Evolutionary conservation across 306 rosid species (phyloP), one percentile per base, ranked within the genome.

Genomic region (Ammopiptanthus mongolicus): DNA sequence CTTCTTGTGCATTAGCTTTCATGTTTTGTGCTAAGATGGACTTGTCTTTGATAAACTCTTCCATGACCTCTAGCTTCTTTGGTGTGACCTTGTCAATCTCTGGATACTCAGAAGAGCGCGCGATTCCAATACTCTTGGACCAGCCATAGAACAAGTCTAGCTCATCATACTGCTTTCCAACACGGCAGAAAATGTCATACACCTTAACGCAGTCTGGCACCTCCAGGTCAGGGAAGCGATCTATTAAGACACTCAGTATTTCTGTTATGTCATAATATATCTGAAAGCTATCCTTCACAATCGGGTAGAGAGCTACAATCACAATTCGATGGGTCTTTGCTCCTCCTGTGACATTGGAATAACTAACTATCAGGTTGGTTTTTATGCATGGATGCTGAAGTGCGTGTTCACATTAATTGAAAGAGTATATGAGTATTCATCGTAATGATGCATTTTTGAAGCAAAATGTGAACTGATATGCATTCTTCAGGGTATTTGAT

Each of bases 111-210:
- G 98, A 85, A 22, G 96, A 84, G 42, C 98, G 96, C 2, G 90
- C 91, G 9, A 96, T 69, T 17, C 96, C 98, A 51, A 74, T 81
- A 8, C 11, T 81, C 83, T 73, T 92, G 77, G 90, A 70, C 99
- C 98, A 96, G 65, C 53, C 6, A 42, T 89, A 87, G 85, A 92
- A 89, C 50, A 57, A 7, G 19, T 92, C 97, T n/a, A 96, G 83
- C 74, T 92, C 98, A n/a, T 96, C 96, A 39, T 71, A 96, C 55
- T 92, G 98, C 73, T 96, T 90, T 2, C 93, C 91, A 0, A 90
- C 82, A 4, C 96, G 93, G 69, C 89, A 83, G 84, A 90, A 96
- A 17, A 87, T 66, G 50, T 96, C 99, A 31, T 82, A 87, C 5
- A 92, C 88, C 81, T 80, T 92, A 17, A 78, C 75, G 14, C 97